These are phyloP conservation scores for Verticillium klebahnii DNA, from an alignment of 2,329 filamentous ascomycete species.

Conservation along the genomic window DNA sequence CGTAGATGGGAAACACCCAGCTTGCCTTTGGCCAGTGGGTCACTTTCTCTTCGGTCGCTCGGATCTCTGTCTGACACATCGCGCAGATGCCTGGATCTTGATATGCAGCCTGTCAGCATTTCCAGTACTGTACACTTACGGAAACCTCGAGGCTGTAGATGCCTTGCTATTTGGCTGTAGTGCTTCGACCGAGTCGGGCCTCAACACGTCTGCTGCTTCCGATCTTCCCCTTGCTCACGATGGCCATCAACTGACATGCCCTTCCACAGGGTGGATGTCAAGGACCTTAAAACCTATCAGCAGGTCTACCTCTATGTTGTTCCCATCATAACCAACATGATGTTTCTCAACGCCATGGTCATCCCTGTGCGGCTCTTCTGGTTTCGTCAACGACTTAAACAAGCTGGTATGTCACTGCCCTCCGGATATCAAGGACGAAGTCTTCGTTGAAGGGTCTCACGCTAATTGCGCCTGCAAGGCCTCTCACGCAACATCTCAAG, in stretches of 20 bases:
- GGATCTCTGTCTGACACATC: not conserved
- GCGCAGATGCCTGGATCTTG: not conserved
- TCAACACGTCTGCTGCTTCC: constrained; percentile 37
- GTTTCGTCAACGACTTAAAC: constrained; percentile 35
- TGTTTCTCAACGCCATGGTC: constrained; percentile 44
- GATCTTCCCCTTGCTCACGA: not conserved
- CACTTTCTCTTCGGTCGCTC: too few species aligned
- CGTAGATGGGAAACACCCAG: not conserved
- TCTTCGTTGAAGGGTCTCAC: too few species aligned
- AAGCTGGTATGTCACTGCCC: constrained; percentile 21
- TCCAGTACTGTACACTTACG: constrained; percentile 9
- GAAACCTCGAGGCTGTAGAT: constrained; percentile 38
- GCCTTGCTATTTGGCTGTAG: constrained; percentile 46
- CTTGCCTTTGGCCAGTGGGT: not conserved
- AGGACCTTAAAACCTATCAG: constrained; percentile 42
- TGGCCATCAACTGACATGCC: not conserved
- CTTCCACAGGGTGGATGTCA: constrained; percentile 39
- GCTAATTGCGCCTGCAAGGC: not conserved
- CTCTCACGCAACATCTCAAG: not conserved
- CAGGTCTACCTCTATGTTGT: constrained; percentile 47
- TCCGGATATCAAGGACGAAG: not conserved
- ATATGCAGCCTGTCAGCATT: not conserved
- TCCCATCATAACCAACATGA: constrained; percentile 41
- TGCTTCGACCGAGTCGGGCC: constrained; percentile 43
- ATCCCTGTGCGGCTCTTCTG: constrained; percentile 42